Evolutionary conservation across 2,329 filamentous ascomycete genomes (phyloP), one percentile per base, ranked within the genome.

Genomic region (Neopestalotiopsis clavispora): DNA sequence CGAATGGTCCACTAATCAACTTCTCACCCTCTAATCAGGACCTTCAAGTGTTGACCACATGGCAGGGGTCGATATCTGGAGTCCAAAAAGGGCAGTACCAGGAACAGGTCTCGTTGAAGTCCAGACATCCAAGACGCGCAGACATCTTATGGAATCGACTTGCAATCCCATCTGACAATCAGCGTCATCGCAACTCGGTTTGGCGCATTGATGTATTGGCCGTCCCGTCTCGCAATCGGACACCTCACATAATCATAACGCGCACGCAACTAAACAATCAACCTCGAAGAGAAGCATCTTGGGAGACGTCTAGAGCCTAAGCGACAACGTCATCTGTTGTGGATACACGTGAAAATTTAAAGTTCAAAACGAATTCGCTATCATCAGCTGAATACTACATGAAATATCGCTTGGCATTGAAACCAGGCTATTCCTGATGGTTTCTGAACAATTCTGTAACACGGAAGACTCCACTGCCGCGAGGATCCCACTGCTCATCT

Each of bases 391-490:
- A 65, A 52, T 40, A 49, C 40, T 32, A 59, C 40, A 42, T 23
- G 20, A 40, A 56, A 45, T 57, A 28, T 65, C 28, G 42, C n/a
- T 45, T 65, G 63, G 63, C 63, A 65, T 65, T 38, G 63, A 65
- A 65, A 65, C 63, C 30, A n/a, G 49, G 13, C n/a, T 42, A 57
- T 28, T 56, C 30, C 23, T 59, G 65, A 10, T 56, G 65, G 68
- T 66, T 68, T 67, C 71, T 34, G 70, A 69, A 62, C 67, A 67
- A 71, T 69, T 69, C 69, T 74, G 72, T 65, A 72, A 74, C 74
- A 73, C 74, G 71, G 74, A 69, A 70, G 66, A 63, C 67, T 66
- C 65, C 66, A 68, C 67, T 72, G 66, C 74, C 74, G 74, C 56
- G 59, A 34, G 42, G 59, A 60, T 45, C 12, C 34, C 14, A 59